Base-by-base conservation (phyloP, 495 filamentous ascomycete species). In the Podospora fimiseda region DNA sequence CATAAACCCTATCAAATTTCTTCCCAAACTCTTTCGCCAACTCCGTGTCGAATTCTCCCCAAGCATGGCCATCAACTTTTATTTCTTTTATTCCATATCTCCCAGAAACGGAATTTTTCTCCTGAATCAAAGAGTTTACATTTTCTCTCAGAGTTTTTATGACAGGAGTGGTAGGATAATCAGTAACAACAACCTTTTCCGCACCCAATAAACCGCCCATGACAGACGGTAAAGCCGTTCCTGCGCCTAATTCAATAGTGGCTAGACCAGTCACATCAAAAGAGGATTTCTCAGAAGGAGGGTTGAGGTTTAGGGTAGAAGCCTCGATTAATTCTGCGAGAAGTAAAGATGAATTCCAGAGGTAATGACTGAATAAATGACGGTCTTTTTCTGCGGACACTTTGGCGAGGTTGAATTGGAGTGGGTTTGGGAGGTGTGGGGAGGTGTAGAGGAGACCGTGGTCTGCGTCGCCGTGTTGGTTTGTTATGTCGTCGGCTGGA, bases 271-370 rank as follows among this genome's bases (percentile, higher is more conserved):
- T 33, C 1, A 80, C 69, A 39, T 66, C 48, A 49, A 71, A 73
- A 9, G 27, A 21, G 22, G 8, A 9, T 15, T 14, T 14, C 14
- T 24, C 15, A n/a, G 11, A 4, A 1, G 44, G 44, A 24, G 24
- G 65, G 21, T 56, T 30, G 11, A 69, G 2, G 2, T 52, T 50
- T 2, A 75, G 60, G 6, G 69, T 62, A 16, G 65, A 66, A 3
- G 67, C 69, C 60, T 87, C 83, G 9, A 93, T 70, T 11, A 83
- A 71, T 63, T 88, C 86, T 1, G 86, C 86, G 43, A 90, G 73
- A 50, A 85, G 72, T 57, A 92, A 69, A 0, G 77, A 82, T n/a
- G 88, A 75, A 64, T 92, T 94, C 91, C 91, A 95, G 5, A 95
- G 69, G 65, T 87, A 87, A 65, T 95, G 90, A 30, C 83, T 83